phyloP scores from a whole-genome alignment of 208 protist species.

The Naegleria lovaniensis region DNA sequence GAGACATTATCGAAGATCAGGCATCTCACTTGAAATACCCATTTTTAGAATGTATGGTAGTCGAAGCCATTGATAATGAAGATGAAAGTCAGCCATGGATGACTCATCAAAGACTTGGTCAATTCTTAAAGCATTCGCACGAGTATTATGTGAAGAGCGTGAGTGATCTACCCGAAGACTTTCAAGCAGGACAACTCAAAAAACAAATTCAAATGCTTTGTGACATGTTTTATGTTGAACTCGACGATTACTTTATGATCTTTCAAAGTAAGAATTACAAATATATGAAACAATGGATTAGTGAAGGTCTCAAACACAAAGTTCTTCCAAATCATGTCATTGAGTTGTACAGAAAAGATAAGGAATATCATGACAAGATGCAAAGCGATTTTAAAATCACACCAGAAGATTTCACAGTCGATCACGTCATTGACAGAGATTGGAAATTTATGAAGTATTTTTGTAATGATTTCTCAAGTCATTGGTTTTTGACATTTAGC shows the following conservation, averaged over 20 bases:
- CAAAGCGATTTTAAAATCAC: neutral
- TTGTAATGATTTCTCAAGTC: neutral
- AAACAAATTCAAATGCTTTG: neutral
- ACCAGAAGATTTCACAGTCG: neutral
- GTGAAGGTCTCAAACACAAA: neutral
- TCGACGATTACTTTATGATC: neutral
- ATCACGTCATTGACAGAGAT: neutral
- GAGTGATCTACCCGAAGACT: neutral
- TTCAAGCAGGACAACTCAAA: neutral
- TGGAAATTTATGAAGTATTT: conserved; percentile 1
- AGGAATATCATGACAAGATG: neutral
- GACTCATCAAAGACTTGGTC: neutral
- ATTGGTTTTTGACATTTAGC: neutral
- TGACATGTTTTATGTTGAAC: neutral
- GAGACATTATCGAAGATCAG: neutral
- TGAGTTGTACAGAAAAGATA: neutral
- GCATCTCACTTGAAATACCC: neutral
- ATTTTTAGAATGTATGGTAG: neutral
- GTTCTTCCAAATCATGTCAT: neutral
- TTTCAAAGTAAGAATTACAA: neutral
- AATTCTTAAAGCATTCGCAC: neutral
- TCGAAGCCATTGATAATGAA: neutral
- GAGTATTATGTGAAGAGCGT: neutral
- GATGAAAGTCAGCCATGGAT: neutral
- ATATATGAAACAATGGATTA: neutral